Percentiles rank a stretch among this genome's conserved stretches.
Evolutionary conservation across 1,139 yeast species (phyloP).

Genomic region (Schwanniomyces etchellsii): DNA sequence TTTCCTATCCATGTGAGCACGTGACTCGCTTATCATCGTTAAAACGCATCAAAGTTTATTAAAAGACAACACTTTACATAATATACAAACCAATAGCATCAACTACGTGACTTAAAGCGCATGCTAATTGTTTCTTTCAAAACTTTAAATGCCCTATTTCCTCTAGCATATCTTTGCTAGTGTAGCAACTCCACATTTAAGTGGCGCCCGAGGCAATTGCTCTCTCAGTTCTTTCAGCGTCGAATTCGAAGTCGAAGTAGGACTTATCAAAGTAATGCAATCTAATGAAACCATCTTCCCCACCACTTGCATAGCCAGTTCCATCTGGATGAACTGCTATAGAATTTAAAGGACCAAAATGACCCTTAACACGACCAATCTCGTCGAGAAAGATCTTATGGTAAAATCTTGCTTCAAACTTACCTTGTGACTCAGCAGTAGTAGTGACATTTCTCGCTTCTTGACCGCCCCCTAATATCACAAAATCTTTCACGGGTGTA

Average conservation of each 20-base stretch:
- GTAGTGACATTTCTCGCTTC: conserved; percentile 98
- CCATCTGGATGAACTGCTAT: conserved; percentile 95
- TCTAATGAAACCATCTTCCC: conserved; percentile 97
- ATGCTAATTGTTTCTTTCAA: too few relatives aligned
- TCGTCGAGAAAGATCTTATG: conserved; percentile 95
- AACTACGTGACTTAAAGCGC: too few relatives aligned
- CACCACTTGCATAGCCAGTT: conserved; percentile 88
- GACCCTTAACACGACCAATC: conserved; percentile 96
- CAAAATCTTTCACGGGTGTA: conserved; percentile 87
- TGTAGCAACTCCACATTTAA: too few relatives aligned
- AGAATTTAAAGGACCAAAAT: conserved; percentile 96
- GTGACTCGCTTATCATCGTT: too few relatives aligned
- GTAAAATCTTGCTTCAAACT: conserved; percentile 93
- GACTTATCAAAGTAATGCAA: conserved; percentile 89
- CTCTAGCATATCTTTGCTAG: too few relatives aligned
- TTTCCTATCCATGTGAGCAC: too few relatives aligned
- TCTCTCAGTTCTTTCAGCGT: conserved; percentile 78
- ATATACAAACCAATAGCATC: too few relatives aligned
- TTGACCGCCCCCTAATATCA: conserved; percentile 98
- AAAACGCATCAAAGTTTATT: too few relatives aligned
- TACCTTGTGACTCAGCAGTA: conserved; percentile 89
- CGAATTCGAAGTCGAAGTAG: conserved; percentile 88
- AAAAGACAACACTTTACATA: too few relatives aligned
- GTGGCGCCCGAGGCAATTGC: conserved; percentile 33
- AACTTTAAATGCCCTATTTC: too few relatives aligned